Base-by-base conservation (phyloP, 345 rosid genomes). In the Kernera saxatilis region DNA sequence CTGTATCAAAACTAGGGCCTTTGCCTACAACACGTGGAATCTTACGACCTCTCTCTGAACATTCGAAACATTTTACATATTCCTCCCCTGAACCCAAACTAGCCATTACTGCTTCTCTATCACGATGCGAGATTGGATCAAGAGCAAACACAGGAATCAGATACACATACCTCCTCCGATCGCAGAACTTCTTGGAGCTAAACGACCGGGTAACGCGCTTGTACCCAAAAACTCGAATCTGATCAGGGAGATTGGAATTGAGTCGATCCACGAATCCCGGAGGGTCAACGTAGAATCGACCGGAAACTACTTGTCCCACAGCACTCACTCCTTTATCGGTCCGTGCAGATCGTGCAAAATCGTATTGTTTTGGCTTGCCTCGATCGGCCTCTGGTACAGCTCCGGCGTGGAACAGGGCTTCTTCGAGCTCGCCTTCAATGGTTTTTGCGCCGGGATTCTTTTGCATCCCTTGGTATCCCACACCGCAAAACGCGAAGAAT, bases 381-480 rank as follows among this genome's bases (percentile, higher is more conserved):
- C 89, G 87, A 75, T 88, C 88, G 25, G 78, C 54, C 15, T 88
- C 96, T 3, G 88, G 72, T 44, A 94, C 90, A 5, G 89, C 95
- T 44, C 89, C 93, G 36, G 90, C 64, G 36, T 78, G 96, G 66
- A 77, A 91, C 36, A 93, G 88, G 40, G 96, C 95, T 70, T 94
- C 96, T 70, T 91, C 97, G 25, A 94, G 90, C 62, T 94, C 99
- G 41, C 93, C 93, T 81, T 94, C 97, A 10, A 91, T 94, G 77
- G 99, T 94, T 67, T 85, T 89, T 27, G 99, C 99, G 62, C 95
- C 96, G 0, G 96, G 97, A 35, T 91, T 93, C 55, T 88, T 91
- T 57, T 91, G 96, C 99, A 93, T 93, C 15, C 96, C 99, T 68
- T 91, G 97, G 75, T 93, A 93, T 0, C 96, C 99, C 0, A 89